A percentile compares a stretch with the other conserved stretches of the same genome.
Conservation (phyloP, 2,329 filamentous ascomycete genomes). For the Ambrosiella beaveri region DNA sequence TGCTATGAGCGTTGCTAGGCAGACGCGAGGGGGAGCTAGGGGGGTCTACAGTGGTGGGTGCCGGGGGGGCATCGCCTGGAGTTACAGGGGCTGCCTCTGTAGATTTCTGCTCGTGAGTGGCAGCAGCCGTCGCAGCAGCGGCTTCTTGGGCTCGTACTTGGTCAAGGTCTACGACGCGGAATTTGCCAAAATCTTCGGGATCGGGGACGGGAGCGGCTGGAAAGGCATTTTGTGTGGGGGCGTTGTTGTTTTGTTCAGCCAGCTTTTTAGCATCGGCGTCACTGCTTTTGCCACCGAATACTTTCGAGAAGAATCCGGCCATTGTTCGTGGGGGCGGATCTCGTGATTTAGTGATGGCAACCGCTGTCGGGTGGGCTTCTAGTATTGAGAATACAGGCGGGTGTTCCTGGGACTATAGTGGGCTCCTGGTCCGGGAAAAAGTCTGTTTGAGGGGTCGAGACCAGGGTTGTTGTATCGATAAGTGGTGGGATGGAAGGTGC, state of each 20-base stretch:
- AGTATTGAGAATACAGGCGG: not conserved
- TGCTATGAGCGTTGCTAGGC: too few species aligned
- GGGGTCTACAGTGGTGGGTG: too few species aligned
- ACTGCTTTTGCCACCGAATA: constrained; percentile 2
- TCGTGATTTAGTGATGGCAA: not conserved
- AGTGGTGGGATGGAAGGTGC: too few species aligned
- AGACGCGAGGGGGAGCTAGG: too few species aligned
- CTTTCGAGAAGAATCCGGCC: constrained; percentile 11
- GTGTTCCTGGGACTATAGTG: not conserved
- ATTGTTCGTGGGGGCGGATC: not conserved
- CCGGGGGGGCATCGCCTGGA: too few species aligned
- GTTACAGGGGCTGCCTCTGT: not conserved
- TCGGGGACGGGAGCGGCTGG: not conserved
- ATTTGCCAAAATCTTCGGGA: not conserved
- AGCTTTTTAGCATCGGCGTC: not conserved
- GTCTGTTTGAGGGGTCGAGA: not conserved
- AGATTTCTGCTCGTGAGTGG: not conserved
- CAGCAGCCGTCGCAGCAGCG: not conserved
- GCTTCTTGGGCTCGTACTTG: not conserved
- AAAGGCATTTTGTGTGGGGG: not conserved
- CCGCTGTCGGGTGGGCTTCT: not conserved
- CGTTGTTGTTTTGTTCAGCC: not conserved
- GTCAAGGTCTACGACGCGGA: constrained; percentile 1
- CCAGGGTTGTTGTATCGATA: too few species aligned
- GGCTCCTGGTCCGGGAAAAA: not conserved